Conservation (phyloP, 1,139 yeast species). For the Yamadazyma triangularis region DNA sequence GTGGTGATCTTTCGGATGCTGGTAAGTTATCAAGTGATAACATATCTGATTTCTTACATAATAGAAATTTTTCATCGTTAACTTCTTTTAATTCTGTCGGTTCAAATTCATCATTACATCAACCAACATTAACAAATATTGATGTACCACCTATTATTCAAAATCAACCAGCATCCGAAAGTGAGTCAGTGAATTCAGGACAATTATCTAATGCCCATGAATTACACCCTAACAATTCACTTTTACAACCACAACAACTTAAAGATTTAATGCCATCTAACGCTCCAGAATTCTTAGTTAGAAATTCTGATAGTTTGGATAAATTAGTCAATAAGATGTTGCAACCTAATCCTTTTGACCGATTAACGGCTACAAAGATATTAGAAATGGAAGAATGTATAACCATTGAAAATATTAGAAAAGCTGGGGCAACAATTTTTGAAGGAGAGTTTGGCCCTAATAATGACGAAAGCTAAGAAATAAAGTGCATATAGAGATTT, state of each 20-base stretch:
- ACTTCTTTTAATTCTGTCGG: conserved; percentile 26
- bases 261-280: conserved; percentile 55
- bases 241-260: conserved; percentile 5
- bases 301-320: conserved; percentile 73
- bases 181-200: conserved; percentile 4
- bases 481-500: neutral
- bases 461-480: conserved; percentile 8
- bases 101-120: conserved; percentile 10
- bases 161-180: neutral
- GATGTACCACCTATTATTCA: neutral
- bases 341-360: conserved; percentile 72
- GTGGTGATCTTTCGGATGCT: conserved; percentile 95
- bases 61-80: conserved; percentile 33
- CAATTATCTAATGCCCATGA: neutral
- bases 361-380: conserved; percentile 76
- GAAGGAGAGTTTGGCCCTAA: conserved; percentile 95
- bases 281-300: conserved; percentile 82
- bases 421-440: conserved; percentile 92
- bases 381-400: conserved; percentile 68
- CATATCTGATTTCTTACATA: conserved; percentile 41
- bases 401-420: conserved; percentile 75
- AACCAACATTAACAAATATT: conserved; percentile 5
- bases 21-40: conserved; percentile 70
- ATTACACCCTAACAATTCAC: neutral
- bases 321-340: conserved; percentile 84